Conservation (phyloP, 306 rosid genomes). For the Pyrus betulifolia region DNA sequence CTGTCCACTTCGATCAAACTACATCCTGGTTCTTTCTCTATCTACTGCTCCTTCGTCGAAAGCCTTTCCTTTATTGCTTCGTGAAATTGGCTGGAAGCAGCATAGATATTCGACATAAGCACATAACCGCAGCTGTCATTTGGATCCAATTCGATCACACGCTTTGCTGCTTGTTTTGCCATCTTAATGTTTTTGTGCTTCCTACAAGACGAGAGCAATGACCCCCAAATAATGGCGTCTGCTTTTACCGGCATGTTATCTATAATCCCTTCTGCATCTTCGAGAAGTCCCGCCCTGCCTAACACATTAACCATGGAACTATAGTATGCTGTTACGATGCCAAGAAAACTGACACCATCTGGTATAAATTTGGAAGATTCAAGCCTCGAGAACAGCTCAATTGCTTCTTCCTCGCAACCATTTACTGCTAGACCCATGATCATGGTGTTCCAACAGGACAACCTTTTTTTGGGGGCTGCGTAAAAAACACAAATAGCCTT, state of each 20-base stretch:
- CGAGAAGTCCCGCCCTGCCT: conserved; percentile 60
- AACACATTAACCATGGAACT: conserved; percentile 73
- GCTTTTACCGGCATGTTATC: conserved; percentile 45
- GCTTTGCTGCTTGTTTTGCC: conserved; percentile 58
- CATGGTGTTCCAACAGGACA: conserved; percentile 75
- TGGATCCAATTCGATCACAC: conserved; percentile 50
- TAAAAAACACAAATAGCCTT: conserved; percentile 60
- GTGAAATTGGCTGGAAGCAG: conserved; percentile 42
- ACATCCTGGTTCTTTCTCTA: conserved; percentile 79
- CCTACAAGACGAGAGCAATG: conserved; percentile 70
- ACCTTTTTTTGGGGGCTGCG: conserved; percentile 32
- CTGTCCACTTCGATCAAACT: conserved; percentile 76
- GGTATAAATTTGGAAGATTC: conserved; percentile 46
- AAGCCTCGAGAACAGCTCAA: conserved; percentile 51
- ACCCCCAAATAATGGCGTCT: conserved; percentile 79
- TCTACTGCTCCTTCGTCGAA: conserved; percentile 49
- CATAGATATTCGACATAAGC: conserved; percentile 65
- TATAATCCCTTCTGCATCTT: conserved; percentile 73
- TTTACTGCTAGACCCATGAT: conserved; percentile 71
- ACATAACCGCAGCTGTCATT: conserved; percentile 58
- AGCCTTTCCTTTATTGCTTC: conserved; percentile 59
- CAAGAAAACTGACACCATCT: conserved; percentile 60
- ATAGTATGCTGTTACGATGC: conserved; percentile 75
- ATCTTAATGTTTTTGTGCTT: conserved; percentile 52
- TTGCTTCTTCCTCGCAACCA: conserved; percentile 59